Base-by-base conservation (phyloP, 2,329 filamentous ascomycete genomes). In the Epichloe uncinata region DNA sequence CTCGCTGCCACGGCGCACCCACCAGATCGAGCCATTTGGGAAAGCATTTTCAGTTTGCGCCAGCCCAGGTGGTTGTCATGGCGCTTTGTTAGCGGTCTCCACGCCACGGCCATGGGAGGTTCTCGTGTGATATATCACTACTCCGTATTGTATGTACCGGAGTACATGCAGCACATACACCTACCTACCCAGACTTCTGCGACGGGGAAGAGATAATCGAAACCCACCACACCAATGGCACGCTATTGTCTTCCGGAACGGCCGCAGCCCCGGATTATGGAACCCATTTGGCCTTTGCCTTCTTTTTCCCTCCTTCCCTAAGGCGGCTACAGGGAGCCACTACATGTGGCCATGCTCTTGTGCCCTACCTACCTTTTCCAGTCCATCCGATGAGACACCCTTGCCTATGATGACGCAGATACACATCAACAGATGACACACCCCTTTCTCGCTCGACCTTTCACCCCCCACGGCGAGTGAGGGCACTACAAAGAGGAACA, bases 171-270 rank as follows among this genome's bases (percentile, higher is more conserved):
- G 3, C 6, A 15, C 22, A 8, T 8, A 26, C 6, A 8, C 6
- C 3, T 7, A 26, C 22, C 8, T 30, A 30, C 26, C 26, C 26
- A 30, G 12, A n/a, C n/a, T n/a, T 45, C 18, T 26, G 15, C 36
- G 36, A 45, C 20, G 37, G 26, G 42, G 36, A 20, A 42, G 22
- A 41, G 18, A 45, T 16, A 16, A 46, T 45, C 20, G 18, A 36
- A 40, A 38, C 16, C 42, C 50, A 52, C 46, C 50, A 38, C 47
- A 22, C 47, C 47, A 34, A 22, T 38, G 43, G 33, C 33, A 50
- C 52, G 54, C 54, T 57, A 58, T 58, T 56, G 56, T 55, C 53
- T 56, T 53, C 52, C 55, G 56, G 53, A 52, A 53, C 48, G 53
- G 50, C 55, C 51, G 50, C 54, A 36, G 50, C 48, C 52, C 50